Evolutionary conservation across 164 flowering plant genomes (phyloP), one percentile per base, ranked within the genome.

Genomic region (Euptelea pleiosperma): DNA sequence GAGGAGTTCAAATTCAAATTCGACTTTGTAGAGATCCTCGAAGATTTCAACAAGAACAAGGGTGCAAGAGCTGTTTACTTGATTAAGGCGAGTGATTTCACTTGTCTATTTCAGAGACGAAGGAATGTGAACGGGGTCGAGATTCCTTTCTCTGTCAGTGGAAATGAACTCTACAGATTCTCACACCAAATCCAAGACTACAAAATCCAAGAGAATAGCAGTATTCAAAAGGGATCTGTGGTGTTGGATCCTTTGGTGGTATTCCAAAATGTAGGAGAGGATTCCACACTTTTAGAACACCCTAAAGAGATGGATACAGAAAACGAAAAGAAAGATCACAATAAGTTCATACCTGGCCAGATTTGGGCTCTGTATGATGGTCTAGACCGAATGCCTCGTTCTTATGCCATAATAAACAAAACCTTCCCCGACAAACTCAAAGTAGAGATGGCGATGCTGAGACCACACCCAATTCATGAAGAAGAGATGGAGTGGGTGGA

Each of bases 1-100:
- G 25, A 33, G 25, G 42, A 37, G 41, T 12, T 11, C n/a, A 45
- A 45, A 45, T 24, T 54, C 12, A 45, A 54, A 15, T 36, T 12
- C 14, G 56, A 52, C 8, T 34, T 34, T 52, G 56, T 52, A 19
- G 56, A 52, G 28, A 52, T 52, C n/a, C 42, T 34, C 12, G 15
- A 12, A 16, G n/a, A 37, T 36, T 36, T 10, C 21, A 4, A 37
- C 44, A 54, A 12, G 44, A 37, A 37, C 3, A 14, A 37, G 28
- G 57, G 44, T 37, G 57, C 14, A 5, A 37, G 11, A 54, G 57
- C 15, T 14, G 30, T 54, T 9, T 24, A 39, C 30, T 24, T 45
- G 14, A 29, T 24, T 8, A 24, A 24, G 50, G 30, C 6, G 4
- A 15, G 8, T 1, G 31, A 11, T 12, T 36, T 37, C 30, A 14